A percentile compares a stretch with the other conserved stretches of the same genome.
These are phyloP conservation scores for Vitis riparia DNA, from an alignment of 164 flowering plant genomes.

Conservation along the genomic window DNA sequence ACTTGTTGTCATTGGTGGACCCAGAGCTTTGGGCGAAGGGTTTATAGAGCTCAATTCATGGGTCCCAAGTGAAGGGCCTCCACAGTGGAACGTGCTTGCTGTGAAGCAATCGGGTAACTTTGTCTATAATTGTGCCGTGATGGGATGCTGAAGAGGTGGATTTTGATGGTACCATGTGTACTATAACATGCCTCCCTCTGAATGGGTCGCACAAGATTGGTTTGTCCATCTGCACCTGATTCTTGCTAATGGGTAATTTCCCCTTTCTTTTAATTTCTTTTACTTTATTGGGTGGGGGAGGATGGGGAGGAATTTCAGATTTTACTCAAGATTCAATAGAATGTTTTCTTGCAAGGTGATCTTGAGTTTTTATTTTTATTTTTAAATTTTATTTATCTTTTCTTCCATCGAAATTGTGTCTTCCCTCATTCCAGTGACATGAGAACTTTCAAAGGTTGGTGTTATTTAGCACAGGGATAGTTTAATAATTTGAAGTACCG, in stretches of 20 bases:
- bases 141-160: constrained; percentile 61
- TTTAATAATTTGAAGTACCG: constrained; percentile 30
- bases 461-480: constrained; percentile 35
- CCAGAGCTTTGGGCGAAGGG: constrained; percentile 64
- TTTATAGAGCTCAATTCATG: constrained; percentile 79
- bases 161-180: constrained; percentile 1
- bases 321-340: constrained; percentile 32
- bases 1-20: constrained; percentile 91
- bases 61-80: constrained; percentile 80
- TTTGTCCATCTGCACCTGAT: constrained; percentile 21
- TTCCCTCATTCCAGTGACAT: constrained; percentile 23
- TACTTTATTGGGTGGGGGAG: constrained; percentile 16
- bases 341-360: constrained; percentile 21
- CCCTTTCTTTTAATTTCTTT: constrained; percentile 19
- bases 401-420: constrained; percentile 17
- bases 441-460: constrained; percentile 18
- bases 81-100: constrained; percentile 77
- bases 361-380: constrained; percentile 18
- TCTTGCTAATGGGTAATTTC: constrained; percentile 41
- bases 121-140: constrained; percentile 81
- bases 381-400: constrained; percentile 13
- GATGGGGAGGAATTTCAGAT: constrained; percentile 21
- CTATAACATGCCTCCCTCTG: constrained; percentile 3
- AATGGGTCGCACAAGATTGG: constrained; percentile 21
- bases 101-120: constrained; percentile 54